Base-by-base conservation (phyloP, 2,329 filamentous ascomycete species). In the Claviceps sp. region DNA sequence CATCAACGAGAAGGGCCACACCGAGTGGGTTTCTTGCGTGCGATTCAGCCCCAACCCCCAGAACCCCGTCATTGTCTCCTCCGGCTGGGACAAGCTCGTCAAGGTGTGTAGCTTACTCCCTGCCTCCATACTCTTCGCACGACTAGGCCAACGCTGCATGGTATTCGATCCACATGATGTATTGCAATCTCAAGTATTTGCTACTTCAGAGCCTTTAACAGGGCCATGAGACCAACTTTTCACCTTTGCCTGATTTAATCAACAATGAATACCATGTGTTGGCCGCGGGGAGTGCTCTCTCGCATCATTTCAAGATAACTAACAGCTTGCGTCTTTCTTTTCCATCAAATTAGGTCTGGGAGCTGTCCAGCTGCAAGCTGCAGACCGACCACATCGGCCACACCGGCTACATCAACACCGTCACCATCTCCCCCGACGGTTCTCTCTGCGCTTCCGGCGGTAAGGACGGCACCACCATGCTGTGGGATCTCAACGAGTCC, bases 321-420 rank as follows among this genome's bases (percentile, higher is more conserved):
- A 50, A 60, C 52, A 45, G 42, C 1, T 16, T 50, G 11, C 2
- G 34, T 47, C 1, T 17, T 44, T 42, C 26, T n/a, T 42, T 17
- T 52, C 13, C 16, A n/a, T n/a, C 7, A n/a, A 16, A 24, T 10
- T 59, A 98, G 93, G 93, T 97, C 73, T 98, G 93, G 93, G 93
- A 97, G 79, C 89, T 98, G 70, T 90, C 89, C 66, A 93, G 88
- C 75, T 98, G 93, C 89, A 90, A 93, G 77, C 86, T 97, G 73
- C 93, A 98, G 83, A 98, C 93, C 68, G 93, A 98, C 82, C 93
- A 98, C 85, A 95, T 95, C 67, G 93, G 93, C 74, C 93, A 98
- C 85, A 91, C 89, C 65, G 93, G 93, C 70, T 97, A 97, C 84
- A 97, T 93, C 82, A 98, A 98, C 87, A 95, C 93, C 71, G 93